Base-by-base conservation (phyloP, 2,329 filamentous ascomycete species). In the Beauveria medogensis region DNA sequence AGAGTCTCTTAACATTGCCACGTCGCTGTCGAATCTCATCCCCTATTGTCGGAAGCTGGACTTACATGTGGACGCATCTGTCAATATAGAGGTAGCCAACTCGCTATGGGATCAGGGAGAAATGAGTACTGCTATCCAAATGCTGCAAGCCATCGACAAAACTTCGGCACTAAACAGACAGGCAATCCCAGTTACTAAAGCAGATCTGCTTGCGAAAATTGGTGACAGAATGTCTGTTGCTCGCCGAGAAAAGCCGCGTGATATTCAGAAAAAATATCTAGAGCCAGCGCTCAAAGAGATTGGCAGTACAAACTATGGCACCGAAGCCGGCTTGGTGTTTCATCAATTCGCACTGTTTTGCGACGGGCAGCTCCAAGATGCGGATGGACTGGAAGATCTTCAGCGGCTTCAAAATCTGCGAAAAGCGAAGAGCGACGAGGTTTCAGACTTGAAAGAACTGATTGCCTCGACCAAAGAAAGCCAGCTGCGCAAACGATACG, bases 311-410 rank as follows among this genome's bases (percentile, higher is more conserved):
- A 81, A 76, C 5, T 81, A 86, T 58, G 89, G 89, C 1, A 79
- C 82, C 50, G 90, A 93, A 63, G 90, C 92, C 2, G 92, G 92
- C 1, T 83, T 91, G 65, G 94, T 97, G 1, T 97, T 92, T 68
- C 92, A 97, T 70, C 91, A 96, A 68, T 97, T 97, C 72, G 94
- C 95, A 28, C 83, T 87, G 56, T 99, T 99, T 71, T 99, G 95
- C 69, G 93, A 99, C 71, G 87, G 92, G 68, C 94, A 99, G 71
- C 79, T 99, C 10, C 90, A 96, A 68, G 93, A 93, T 69, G 83
- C 88, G 1, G 91, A 96, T 67, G 86, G 88, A 40, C 77, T 92
- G 1, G 91, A 96, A 71, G 94, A 99, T 68, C 84, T 96, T 63
- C 84, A 85, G 34, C 87, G 94, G 51, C 82, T 97, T 47, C 84